Percentiles rank a stretch among this genome's conserved stretches.
phyloP scores from a whole-genome alignment of 371 early-diverging fungal species.

The Umbelopsis sp. region DNA sequence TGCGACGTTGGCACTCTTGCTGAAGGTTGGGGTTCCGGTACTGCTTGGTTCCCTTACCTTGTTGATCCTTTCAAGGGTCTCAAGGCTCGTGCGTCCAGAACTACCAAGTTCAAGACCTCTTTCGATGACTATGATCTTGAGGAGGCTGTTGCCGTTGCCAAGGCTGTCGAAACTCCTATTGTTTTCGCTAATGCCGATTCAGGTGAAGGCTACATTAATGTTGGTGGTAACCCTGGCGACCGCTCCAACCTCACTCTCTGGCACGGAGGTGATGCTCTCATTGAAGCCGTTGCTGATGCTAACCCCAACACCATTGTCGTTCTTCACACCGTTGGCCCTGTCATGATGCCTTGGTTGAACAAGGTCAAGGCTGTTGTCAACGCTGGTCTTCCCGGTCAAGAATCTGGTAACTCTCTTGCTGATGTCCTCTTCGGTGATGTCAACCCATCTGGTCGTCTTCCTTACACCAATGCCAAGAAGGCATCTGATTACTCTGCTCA shows the following conservation, averaged over 20 bases:
- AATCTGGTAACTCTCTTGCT: constrained; percentile 48
- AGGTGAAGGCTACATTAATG: constrained; percentile 56
- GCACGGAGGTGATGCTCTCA: constrained; percentile 60
- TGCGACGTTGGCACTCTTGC: constrained; percentile 56
- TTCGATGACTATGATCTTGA: constrained; percentile 46
- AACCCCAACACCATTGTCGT: constrained; percentile 64
- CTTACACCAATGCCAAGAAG: constrained; percentile 20
- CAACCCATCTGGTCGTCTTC: constrained; percentile 50
- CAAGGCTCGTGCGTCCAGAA: constrained; percentile 33
- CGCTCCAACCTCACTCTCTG: constrained; percentile 61
- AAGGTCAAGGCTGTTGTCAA: constrained; percentile 59
- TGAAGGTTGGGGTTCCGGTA: constrained; percentile 71
- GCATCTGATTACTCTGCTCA: constrained; percentile 39
- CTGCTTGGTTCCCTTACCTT: constrained; percentile 62
- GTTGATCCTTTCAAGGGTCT: constrained; percentile 45
- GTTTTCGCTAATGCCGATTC: constrained; percentile 62
- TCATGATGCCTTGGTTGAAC: constrained; percentile 59
- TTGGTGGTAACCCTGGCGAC: constrained; percentile 56
- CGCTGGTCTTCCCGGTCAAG: constrained; percentile 54
- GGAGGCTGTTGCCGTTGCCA: constrained; percentile 37
- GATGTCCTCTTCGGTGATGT: constrained; percentile 58
- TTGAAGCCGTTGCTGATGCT: constrained; percentile 55
- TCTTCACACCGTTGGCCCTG: constrained; percentile 60
- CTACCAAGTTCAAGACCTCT: constrained; percentile 33
- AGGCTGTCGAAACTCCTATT: constrained; percentile 52